Evolutionary conservation across 163 green algal species (phyloP).

Genomic region (Scenedesmus sp.): DNA sequence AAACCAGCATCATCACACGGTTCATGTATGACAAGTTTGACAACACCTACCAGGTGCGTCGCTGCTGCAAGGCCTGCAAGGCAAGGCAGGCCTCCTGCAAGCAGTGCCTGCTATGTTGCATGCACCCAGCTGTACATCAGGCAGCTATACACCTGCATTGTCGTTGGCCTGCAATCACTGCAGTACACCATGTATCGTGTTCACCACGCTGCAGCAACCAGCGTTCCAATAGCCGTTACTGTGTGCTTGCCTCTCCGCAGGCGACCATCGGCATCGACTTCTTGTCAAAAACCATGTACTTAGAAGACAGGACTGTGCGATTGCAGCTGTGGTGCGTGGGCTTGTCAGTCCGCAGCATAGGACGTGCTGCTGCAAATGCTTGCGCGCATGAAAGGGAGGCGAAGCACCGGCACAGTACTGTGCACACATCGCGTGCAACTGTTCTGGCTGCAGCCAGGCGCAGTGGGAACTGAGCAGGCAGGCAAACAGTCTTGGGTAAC

Average conservation of each 20-base stretch:
- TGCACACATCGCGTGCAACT: no score
- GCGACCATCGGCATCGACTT: constrained; percentile 99
- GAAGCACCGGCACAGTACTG: background rate
- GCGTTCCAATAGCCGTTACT: background rate
- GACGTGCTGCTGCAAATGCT: background rate
- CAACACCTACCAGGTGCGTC: constrained; percentile 96
- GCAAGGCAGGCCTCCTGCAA: background rate
- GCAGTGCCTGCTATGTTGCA: background rate
- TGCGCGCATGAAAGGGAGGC: background rate
- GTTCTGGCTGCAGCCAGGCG: background rate
- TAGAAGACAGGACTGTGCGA: constrained; percentile 98
- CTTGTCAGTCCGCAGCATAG: background rate
- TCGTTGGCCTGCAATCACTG: no score
- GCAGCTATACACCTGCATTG: background rate
- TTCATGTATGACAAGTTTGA: constrained; percentile 99
- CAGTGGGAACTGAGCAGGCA: no score
- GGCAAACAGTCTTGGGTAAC: no score
- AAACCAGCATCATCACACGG: constrained; percentile 99
- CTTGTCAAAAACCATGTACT: constrained; percentile 99
- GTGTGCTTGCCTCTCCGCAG: constrained; percentile 62
- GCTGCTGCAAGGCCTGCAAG: no score
- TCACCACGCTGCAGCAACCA: no score
- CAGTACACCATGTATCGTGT: no score
- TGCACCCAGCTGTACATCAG: background rate
- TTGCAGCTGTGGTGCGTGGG: constrained; percentile 96